Evolutionary conservation across 345 rosid genomes (phyloP).

Genomic region (Salix brachista): DNA sequence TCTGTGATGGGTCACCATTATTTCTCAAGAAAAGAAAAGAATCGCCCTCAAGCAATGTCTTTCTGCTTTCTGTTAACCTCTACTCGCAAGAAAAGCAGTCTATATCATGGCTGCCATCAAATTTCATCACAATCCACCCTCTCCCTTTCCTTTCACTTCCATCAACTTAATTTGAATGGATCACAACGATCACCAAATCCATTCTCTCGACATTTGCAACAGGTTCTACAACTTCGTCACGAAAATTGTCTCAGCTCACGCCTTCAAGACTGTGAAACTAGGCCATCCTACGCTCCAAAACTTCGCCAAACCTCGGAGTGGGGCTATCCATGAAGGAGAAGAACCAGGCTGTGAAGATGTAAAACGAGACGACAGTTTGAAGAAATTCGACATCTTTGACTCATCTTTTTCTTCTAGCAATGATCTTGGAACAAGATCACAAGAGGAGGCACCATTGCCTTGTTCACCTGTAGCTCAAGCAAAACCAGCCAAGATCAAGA

Average conservation of each 20-base stretch:
- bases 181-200: slow-evolving; percentile 15
- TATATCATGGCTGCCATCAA: neutral
- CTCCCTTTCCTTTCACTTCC: neutral
- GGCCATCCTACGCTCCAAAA: slow-evolving; percentile 13
- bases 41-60: neutral
- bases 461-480: slow-evolving; percentile 7
- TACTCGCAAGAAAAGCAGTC: slow-evolving; percentile 26
- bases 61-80: slow-evolving; percentile 1
- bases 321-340: neutral
- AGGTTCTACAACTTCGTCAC: slow-evolving; percentile 35
- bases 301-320: neutral
- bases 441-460: slow-evolving; percentile 15
- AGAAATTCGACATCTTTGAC: neutral
- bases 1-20: neutral
- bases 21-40: slow-evolving; percentile 34
- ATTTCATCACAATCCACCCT: neutral
- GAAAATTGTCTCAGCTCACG: slow-evolving; percentile 22
- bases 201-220: slow-evolving; percentile 31
- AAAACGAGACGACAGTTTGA: neutral
- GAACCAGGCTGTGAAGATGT: neutral
- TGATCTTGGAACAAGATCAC: neutral
- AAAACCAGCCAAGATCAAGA: slow-evolving; percentile 42
- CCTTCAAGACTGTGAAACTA: slow-evolving; percentile 31
- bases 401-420: neutral
- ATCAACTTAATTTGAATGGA: slow-evolving; percentile 27